Evolutionary conservation across 805 yeast species (phyloP).

Genomic region (Metschnikowia lunata): DNA sequence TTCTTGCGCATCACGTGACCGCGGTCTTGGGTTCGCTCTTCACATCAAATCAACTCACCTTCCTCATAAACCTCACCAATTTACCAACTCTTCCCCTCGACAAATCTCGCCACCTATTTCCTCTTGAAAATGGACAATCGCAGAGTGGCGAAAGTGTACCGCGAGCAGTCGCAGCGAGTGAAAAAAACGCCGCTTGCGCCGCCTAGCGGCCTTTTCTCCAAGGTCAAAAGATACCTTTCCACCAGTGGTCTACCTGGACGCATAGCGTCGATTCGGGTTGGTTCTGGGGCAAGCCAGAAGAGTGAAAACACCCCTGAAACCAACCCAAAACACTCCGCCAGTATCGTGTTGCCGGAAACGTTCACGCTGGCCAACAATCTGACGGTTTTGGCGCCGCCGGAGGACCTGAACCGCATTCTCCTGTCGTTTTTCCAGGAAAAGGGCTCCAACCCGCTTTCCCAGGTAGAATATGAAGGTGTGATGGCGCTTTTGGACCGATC

Average conservation of each 20-base stretch:
- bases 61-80: no score
- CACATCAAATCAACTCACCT: no score
- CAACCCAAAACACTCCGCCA: constrained; percentile 1
- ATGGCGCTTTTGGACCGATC: constrained; percentile 45
- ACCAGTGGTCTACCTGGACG: constrained; percentile 9
- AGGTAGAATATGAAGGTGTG: constrained; percentile 80
- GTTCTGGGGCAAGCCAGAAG: background rate
- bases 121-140: constrained; percentile 30
- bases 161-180: constrained; percentile 20
- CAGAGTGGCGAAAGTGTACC: constrained; percentile 27
- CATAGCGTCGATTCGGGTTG: constrained; percentile 1
- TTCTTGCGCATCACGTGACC: no score
- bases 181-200: constrained; percentile 21
- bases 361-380: constrained; percentile 8
- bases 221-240: constrained; percentile 25
- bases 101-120: no score
- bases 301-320: constrained; percentile 1
- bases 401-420: constrained; percentile 48
- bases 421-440: constrained; percentile 68
- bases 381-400: constrained; percentile 8
- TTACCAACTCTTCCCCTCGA: no score
- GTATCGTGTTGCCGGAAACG: constrained; percentile 13
- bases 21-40: no score
- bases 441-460: constrained; percentile 71
- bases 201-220: constrained; percentile 23